Base-by-base conservation (phyloP, 2,329 filamentous ascomycete species). In the Talaromyces rugulosus region DNA sequence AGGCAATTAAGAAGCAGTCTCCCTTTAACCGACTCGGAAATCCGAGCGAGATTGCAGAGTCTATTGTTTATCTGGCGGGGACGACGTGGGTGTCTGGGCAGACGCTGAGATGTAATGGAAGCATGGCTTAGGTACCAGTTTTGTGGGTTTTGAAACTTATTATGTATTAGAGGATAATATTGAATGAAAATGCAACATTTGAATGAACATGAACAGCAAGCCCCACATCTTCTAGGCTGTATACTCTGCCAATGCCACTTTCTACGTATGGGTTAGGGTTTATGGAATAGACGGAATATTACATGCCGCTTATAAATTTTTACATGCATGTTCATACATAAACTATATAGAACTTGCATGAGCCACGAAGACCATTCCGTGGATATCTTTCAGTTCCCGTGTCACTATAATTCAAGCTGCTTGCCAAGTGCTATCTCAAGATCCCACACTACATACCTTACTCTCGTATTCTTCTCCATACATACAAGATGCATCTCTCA, bases 1-100 rank as follows among this genome's bases (percentile, higher is more conserved):
- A 75, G 30, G 61, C 33, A 7, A 66, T 72, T n/a, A 57, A 59
- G 27, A 63, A 63, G 36, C 54, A 58, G 8, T 31, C 12, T 66
- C 7, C 65, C 5, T 66, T 66, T 14, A 69, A 68, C 8, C 66
- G 52, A 55, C 56, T 75, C 42, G 74, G 70, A 0, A 63, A 40
- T 12, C 69, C 71, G 1, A 70, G 72, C 47, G 78, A 81, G 67
- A 67, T 76, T 59, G 78, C 78, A 1, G 78, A 81, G 70, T 73
- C 74, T 23, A 81, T 80, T 72, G 66, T 76, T 3, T 80, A 75
- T 66, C 53, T 75, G 9, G 71, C 75, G 51, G 72, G 75, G 0
- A 73, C 75, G 28, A 67, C 69, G 14, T 83, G 81, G 78, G 70
- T 83, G 12, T 77, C 75, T 18, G 82, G 82, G 3, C 82, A 84